Base-by-base conservation (phyloP, 2,329 filamentous ascomycete genomes). In the Sarocladium oryzae region DNA sequence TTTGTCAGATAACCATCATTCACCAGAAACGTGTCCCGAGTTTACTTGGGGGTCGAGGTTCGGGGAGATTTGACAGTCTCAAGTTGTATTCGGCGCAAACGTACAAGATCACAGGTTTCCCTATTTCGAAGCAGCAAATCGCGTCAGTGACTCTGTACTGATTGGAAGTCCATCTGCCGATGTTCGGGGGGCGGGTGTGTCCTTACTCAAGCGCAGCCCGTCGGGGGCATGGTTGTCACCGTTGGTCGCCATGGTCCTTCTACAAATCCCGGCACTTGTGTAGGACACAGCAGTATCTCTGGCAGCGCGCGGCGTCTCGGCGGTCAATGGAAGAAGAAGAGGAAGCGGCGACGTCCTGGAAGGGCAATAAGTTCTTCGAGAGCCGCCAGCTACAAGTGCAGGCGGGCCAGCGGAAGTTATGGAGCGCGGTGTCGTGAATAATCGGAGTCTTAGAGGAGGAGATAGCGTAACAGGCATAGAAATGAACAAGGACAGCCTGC, bases 21-120 rank as follows among this genome's bases (percentile, higher is more conserved):
- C n/a, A n/a, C n/a, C n/a, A n/a, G n/a, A n/a, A n/a, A n/a, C n/a
- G n/a, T n/a, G n/a, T n/a, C n/a, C n/a, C n/a, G n/a, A n/a, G n/a
- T n/a, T n/a, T n/a, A n/a, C n/a, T n/a, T n/a, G n/a, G n/a, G n/a
- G n/a, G n/a, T n/a, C 23, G 16, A 16, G 15, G 23, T 7, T 30
- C 28, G 7, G 7, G 28, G 28, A 24, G 8, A 36, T 8, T 35
- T 26, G 30, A 13, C n/a, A 37, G 15, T 36, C 20, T 16, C 11
- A 37, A 32, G 15, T 30, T 40, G 32, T 32, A 43, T 24, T 36
- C n/a, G 23, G n/a, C 16, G 15, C 11, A 15, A 70, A n/a, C 72
- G 63, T 58, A 78, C 75, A 81, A 76, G 61, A 79, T 63, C 35
- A 66, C 73, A 15, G 75, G 72, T 56, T 73, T 72, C 54, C 73